Conservation (phyloP, 1,139 yeast genomes). For the Geotrichum phurueaensis region DNA sequence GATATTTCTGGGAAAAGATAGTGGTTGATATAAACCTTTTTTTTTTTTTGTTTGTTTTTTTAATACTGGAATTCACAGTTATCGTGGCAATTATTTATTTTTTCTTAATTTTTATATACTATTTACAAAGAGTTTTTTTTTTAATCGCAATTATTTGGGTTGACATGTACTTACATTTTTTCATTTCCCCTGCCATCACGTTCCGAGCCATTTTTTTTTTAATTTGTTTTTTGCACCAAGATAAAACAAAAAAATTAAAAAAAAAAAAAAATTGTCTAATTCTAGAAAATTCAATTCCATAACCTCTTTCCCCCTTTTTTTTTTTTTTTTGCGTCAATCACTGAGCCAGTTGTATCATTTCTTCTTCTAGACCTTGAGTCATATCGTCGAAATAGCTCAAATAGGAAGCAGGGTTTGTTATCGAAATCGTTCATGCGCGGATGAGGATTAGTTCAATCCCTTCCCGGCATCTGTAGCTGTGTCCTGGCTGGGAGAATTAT, state of each 20-base stretch:
- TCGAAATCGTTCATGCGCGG: background rate
- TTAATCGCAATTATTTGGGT: background rate
- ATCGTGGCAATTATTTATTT: background rate
- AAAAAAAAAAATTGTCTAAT: background rate
- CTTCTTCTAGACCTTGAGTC: background rate
- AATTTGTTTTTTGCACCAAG: background rate
- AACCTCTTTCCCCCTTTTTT: background rate
- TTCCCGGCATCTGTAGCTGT: background rate
- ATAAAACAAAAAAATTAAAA: background rate
- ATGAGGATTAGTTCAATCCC: background rate
- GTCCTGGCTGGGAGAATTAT: background rate
- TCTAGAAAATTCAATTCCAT: background rate
- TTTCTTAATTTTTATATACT: too few relatives aligned
- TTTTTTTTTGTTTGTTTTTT: too few relatives aligned
- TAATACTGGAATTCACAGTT: background rate
- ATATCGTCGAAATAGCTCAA: background rate
- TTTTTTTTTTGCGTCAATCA: background rate
- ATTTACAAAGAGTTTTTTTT: background rate
- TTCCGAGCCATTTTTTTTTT: background rate
- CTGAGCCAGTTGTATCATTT: background rate
- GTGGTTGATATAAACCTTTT: background rate
- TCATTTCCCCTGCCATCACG: background rate
- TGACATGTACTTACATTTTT: background rate
- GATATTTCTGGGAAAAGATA: too few relatives aligned
- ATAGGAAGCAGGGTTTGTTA: background rate